Evolutionary conservation across 1,139 yeast genomes (phyloP).

Genomic region (Blastobotrys ciferrii): DNA sequence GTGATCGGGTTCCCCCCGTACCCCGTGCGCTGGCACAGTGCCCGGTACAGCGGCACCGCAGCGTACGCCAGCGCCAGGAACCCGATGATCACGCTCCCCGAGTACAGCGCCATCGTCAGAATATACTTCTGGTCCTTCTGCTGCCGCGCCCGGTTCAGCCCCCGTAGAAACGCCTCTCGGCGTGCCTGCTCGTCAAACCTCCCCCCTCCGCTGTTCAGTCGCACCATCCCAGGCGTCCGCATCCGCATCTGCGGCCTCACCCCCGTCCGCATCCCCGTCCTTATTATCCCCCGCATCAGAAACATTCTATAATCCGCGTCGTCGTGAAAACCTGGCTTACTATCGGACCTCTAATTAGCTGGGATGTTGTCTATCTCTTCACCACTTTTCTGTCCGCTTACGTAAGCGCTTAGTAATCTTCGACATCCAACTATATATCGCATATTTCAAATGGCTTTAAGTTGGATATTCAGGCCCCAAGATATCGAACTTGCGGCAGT

Average conservation of each 20-base stretch:
- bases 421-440: too few species aligned
- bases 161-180: conserved; percentile 27
- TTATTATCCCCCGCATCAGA: background rate
- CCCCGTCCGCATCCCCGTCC: background rate
- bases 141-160: conserved; percentile 36
- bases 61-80: conserved; percentile 83
- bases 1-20: conserved; percentile 96
- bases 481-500: too few species aligned
- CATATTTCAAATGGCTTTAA: too few species aligned
- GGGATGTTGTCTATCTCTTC: too few species aligned
- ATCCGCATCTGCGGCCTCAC: background rate
- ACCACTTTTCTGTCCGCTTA: too few species aligned
- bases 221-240: background rate
- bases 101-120: conserved; percentile 64
- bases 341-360: too few species aligned
- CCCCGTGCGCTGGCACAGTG: conserved; percentile 92
- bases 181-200: conserved; percentile 13
- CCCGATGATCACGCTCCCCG: conserved; percentile 66
- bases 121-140: conserved; percentile 35
- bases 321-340: too few species aligned
- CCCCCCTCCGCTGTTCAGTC: background rate
- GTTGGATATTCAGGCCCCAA: too few species aligned
- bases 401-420: background rate
- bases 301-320: background rate
- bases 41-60: conserved; percentile 90